These are phyloP conservation scores for Ceratobasidium sp. DNA, from an alignment of 1,284 basidiomycete species.

Conservation along the genomic window DNA sequence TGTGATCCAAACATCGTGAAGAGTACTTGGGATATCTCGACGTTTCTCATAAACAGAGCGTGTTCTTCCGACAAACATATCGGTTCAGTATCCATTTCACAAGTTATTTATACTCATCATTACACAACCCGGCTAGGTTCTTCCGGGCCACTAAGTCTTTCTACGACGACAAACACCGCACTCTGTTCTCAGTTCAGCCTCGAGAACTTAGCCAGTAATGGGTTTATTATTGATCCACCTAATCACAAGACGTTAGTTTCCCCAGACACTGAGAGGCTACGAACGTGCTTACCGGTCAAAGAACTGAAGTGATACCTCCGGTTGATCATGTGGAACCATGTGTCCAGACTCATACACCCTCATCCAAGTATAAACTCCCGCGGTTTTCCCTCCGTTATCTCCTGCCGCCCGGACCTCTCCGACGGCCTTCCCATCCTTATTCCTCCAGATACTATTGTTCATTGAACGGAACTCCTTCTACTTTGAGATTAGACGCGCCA, in stretches of 20 bases:
- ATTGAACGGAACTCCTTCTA: conserved; percentile 27
- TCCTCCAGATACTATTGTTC: conserved; percentile 37
- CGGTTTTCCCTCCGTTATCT: conserved; percentile 62
- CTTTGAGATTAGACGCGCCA: not conserved
- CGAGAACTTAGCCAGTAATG: not conserved
- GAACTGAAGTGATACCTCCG: conserved; percentile 29
- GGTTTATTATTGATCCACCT: conserved; percentile 30
- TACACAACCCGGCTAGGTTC: no score
- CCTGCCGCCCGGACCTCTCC: conserved; percentile 60
- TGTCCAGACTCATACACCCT: conserved; percentile 69
- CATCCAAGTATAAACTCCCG: conserved; percentile 71
- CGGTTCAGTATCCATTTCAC: not conserved
- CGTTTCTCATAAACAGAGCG: conserved; percentile 7
- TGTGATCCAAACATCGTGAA: conserved; percentile 30
- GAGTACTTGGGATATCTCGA: conserved; percentile 30
- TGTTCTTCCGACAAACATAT: conserved; percentile 17
- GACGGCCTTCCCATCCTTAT: conserved; percentile 60
- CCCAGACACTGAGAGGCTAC: not conserved
- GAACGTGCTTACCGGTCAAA: conserved; percentile 13
- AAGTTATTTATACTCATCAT: no score
- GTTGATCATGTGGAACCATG: conserved; percentile 60
- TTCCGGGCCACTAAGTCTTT: no score
- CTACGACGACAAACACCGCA: not conserved
- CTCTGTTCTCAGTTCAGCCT: not conserved
- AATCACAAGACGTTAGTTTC: not conserved